phyloP scores from a whole-genome alignment of 352 stramenopile species.

The Pythium aphanidermatum region DNA sequence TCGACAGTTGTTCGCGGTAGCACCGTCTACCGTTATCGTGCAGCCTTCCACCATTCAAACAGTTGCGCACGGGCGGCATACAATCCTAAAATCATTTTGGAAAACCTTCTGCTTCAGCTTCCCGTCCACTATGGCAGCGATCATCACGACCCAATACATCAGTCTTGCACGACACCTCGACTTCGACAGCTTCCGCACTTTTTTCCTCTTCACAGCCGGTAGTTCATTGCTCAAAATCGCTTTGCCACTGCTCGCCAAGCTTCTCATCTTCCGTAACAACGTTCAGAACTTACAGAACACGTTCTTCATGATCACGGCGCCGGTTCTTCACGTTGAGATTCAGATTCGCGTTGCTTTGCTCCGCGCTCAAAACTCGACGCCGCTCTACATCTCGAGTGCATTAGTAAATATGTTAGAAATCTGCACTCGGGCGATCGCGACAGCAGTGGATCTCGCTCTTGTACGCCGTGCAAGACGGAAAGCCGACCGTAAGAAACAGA shows the following conservation, averaged over 20 bases:
- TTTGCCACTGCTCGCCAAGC: background rate
- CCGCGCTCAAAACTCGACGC: background rate
- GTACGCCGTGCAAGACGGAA: background rate
- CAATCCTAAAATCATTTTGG: too few relatives aligned
- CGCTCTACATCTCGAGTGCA: background rate
- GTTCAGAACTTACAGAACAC: background rate
- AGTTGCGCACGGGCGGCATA: too few relatives aligned
- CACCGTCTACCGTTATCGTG: too few relatives aligned
- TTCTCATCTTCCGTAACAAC: background rate
- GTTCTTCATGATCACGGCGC: constrained; percentile 6
- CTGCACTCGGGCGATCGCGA: background rate
- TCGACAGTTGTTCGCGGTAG: too few relatives aligned
- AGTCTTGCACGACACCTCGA: background rate
- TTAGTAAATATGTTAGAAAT: constrained; percentile 8
- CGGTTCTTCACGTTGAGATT: constrained; percentile 6
- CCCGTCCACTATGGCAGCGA: too few relatives aligned
- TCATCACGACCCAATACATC: background rate
- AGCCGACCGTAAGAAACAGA: background rate
- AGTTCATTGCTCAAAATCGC: constrained; percentile 2
- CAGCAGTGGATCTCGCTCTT: constrained; percentile 1
- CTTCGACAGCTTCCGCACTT: background rate
- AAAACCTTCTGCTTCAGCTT: too few relatives aligned
- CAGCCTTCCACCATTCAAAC: too few relatives aligned
- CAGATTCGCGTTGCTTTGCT: constrained; percentile 8
- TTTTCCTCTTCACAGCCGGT: background rate